A percentile compares a stretch with the other conserved stretches of the same genome.
These are phyloP conservation scores for Rhipidocladum racemiflorum DNA, from an alignment of 176 grass and related monocot genomes.

Conservation along the genomic window DNA sequence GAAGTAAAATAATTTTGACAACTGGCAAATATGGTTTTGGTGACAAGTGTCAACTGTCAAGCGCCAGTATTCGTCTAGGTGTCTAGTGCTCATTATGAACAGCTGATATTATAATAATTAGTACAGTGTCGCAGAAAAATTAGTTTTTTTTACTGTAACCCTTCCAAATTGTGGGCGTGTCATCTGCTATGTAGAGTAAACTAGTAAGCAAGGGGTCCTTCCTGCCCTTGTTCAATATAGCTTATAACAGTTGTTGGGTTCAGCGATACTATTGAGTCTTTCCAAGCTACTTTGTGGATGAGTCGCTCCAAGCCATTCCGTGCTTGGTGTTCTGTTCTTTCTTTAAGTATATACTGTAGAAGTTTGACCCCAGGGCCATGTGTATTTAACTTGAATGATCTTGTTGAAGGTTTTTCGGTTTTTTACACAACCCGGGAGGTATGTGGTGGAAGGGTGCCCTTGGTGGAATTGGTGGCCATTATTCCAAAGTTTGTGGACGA, in stretches of 20 bases:
- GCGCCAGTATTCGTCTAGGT: background rate
- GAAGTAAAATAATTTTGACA: background rate
- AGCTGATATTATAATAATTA: background rate
- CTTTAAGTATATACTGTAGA: constrained; percentile 45
- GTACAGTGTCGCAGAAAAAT: background rate
- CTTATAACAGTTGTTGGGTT: constrained; percentile 1
- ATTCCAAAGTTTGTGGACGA: constrained; percentile 82
- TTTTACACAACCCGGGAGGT: constrained; percentile 87
- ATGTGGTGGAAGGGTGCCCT: constrained; percentile 93
- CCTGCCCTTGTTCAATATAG: background rate
- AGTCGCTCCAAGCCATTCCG: background rate
- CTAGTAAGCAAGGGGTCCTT: background rate
- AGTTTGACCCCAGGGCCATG: constrained; percentile 47
- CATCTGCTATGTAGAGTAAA: background rate
- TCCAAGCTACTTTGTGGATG: background rate
- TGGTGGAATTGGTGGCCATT: constrained; percentile 88
- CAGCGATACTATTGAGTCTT: background rate
- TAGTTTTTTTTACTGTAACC: background rate
- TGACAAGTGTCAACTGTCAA: background rate
- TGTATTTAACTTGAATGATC: constrained; percentile 90
- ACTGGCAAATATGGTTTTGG: background rate
- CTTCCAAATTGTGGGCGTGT: background rate
- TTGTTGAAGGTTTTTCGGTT: constrained; percentile 99
- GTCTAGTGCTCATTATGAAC: background rate
- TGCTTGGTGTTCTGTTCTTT: constrained; percentile 29